phyloP scores from a whole-genome alignment of 441 rosid genomes.

The Pelargonium cotyledonis region DNA sequence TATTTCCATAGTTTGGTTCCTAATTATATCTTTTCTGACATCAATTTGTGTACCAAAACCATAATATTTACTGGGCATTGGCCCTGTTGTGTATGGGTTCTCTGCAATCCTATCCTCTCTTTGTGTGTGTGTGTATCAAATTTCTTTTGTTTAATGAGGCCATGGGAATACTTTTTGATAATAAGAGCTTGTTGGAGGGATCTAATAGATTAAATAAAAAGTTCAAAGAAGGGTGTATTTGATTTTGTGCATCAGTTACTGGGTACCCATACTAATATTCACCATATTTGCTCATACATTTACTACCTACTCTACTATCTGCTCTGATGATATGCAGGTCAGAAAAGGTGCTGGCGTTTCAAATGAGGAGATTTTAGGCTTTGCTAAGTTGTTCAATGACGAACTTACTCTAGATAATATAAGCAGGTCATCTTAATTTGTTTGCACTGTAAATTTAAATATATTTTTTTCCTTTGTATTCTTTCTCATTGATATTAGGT shows the following conservation, averaged over 20 bases:
- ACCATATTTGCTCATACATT: conserved; percentile 7
- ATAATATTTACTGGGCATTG: background rate
- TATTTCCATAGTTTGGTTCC: background rate
- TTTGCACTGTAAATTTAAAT: conserved; percentile 9
- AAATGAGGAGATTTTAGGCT: conserved; percentile 68
- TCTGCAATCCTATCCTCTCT: background rate
- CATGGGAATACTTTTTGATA: background rate
- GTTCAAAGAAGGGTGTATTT: background rate
- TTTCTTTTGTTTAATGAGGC: background rate
- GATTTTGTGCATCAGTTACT: background rate
- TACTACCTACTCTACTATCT: conserved; percentile 13
- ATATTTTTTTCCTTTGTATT: conserved; percentile 4
- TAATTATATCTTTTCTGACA: background rate
- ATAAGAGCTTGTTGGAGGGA: background rate
- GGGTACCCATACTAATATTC: background rate
- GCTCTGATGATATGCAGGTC: conserved; percentile 36
- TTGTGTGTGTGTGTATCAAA: background rate
- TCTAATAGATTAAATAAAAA: background rate
- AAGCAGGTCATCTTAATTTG: conserved; percentile 44
- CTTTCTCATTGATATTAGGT: conserved; percentile 12
- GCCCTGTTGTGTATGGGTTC: background rate
- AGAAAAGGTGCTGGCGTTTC: conserved; percentile 60
- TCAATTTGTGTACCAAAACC: background rate
- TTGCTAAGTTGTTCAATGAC: conserved; percentile 79
- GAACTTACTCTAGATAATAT: conserved; percentile 79